Conservation (phyloP, 768 basidiomycete species). For the Crassisporium funariophilum region DNA sequence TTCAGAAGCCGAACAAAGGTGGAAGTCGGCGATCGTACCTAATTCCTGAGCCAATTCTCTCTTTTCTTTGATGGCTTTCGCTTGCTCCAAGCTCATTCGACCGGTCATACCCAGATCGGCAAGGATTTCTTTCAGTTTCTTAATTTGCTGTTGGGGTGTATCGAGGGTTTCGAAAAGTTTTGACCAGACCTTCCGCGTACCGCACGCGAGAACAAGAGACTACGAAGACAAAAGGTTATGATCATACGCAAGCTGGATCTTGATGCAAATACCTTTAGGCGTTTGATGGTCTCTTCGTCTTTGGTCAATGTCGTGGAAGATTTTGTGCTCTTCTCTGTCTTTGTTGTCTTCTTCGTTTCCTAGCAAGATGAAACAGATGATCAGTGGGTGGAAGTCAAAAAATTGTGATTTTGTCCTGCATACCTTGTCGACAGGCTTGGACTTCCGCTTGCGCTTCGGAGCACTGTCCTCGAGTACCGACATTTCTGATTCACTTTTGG, state of each 20-base stretch:
- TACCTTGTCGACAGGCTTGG: slow-evolving; percentile 33
- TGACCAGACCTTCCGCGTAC: slow-evolving; percentile 76
- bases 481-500: slow-evolving; percentile 59
- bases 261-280: slow-evolving; percentile 58
- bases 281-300: slow-evolving; percentile 76
- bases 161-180: slow-evolving; percentile 68
- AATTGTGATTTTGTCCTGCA: background rate
- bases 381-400: background rate
- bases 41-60: slow-evolving; percentile 80
- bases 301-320: slow-evolving; percentile 40
- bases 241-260: background rate
- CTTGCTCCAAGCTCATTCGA: slow-evolving; percentile 77
- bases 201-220: slow-evolving; percentile 74
- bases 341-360: slow-evolving; percentile 24
- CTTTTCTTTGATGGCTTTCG: slow-evolving; percentile 69
- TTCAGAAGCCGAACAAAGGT: background rate
- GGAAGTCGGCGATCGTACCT: slow-evolving; percentile 44
- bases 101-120: slow-evolving; percentile 80
- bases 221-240: slow-evolving; percentile 25
- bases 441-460: slow-evolving; percentile 45
- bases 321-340: slow-evolving; percentile 35
- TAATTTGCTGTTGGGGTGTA: slow-evolving; percentile 62
- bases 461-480: slow-evolving; percentile 63
- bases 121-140: slow-evolving; percentile 64
- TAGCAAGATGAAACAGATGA: background rate